Percentiles rank a stretch among this genome's conserved stretches.
Conservation (phyloP, 1,139 yeast genomes). For the Starmera stellimalicola region DNA sequence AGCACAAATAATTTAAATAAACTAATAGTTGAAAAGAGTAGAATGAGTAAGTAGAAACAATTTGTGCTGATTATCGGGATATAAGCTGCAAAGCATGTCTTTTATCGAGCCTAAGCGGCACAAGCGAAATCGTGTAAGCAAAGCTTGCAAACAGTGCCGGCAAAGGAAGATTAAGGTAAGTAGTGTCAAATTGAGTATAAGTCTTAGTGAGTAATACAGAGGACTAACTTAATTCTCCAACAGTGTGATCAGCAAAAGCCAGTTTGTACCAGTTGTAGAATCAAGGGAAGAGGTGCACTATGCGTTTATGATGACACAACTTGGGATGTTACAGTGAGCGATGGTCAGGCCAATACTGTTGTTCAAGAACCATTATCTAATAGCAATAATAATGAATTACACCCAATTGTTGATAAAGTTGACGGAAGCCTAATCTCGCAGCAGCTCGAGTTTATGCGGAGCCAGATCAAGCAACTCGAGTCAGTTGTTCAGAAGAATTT, state of each 20-base stretch:
- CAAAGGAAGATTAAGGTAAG: slow-evolving; percentile 7
- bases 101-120: too few relatives aligned
- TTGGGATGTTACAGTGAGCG: slow-evolving; percentile 20
- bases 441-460: not conserved
- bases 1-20: too few relatives aligned
- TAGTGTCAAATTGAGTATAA: not conserved
- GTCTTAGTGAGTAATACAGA: too few relatives aligned
- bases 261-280: slow-evolving; percentile 47
- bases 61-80: too few relatives aligned
- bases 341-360: too few relatives aligned
- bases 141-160: slow-evolving; percentile 8
- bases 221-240: not conserved
- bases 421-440: not conserved
- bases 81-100: too few relatives aligned
- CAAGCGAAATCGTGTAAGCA: slow-evolving; percentile 6
- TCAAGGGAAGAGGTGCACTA: slow-evolving; percentile 46
- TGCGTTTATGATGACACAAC: slow-evolving; percentile 40
- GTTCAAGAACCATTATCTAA: too few relatives aligned
- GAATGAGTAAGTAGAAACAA: too few relatives aligned
- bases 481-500: not conserved
- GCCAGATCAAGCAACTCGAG: not conserved
- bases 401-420: too few relatives aligned
- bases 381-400: too few relatives aligned
- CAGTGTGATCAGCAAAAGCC: slow-evolving; percentile 50
- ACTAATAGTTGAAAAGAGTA: too few relatives aligned